Conservation (phyloP, 345 rosid species). For the Erysimum cheiranthoides region DNA sequence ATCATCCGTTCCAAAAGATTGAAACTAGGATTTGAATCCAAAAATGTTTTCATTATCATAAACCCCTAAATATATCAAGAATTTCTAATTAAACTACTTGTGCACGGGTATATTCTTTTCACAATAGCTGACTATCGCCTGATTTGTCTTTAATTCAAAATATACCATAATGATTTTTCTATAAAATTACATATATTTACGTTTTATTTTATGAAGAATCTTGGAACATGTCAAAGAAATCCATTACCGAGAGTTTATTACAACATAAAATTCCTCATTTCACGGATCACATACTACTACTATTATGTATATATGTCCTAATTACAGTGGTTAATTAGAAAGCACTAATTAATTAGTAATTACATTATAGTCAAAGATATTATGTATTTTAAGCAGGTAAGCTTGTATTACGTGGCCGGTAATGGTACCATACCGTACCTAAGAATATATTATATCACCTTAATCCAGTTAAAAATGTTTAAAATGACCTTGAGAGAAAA, state of each 20-base stretch:
- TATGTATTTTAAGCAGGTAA: conserved; percentile 6
- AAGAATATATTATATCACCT: conserved; percentile 21
- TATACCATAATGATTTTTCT: not conserved
- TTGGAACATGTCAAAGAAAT: conserved; percentile 34
- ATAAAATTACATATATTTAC: not conserved
- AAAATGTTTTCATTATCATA: not conserved
- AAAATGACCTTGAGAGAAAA: not conserved
- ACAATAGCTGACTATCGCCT: conserved; percentile 27
- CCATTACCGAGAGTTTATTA: conserved; percentile 23
- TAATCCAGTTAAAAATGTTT: conserved; percentile 4
- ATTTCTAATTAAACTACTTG: not conserved
- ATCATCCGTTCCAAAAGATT: not conserved
- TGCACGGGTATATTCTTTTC: not conserved
- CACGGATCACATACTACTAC: conserved; percentile 20
- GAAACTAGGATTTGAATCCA: not conserved
- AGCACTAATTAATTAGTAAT: conserved; percentile 1
- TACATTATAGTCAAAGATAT: not conserved
- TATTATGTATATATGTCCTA: not conserved
- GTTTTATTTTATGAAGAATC: conserved; percentile 13
- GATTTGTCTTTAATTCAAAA: conserved; percentile 10
- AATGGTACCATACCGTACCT: conserved; percentile 42
- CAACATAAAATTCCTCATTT: conserved; percentile 33
- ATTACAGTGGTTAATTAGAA: conserved; percentile 4
- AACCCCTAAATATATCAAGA: not conserved
- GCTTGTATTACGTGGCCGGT: conserved; percentile 27